Base-by-base conservation (phyloP, 148 eudicot genomes). In the Hydrangea macrophylla region DNA sequence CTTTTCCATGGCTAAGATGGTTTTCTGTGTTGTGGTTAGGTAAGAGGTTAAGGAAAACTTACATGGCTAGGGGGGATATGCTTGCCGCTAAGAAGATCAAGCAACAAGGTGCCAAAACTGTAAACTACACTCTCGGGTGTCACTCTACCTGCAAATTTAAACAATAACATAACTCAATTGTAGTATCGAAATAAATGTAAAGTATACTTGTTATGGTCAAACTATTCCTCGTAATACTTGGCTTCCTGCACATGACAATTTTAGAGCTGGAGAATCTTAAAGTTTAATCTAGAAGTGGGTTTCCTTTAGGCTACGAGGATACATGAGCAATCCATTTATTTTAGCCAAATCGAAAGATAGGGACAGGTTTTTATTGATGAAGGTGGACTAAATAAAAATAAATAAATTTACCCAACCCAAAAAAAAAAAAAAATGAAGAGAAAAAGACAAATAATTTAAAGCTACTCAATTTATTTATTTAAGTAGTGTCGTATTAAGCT, bases 51-150 rank as follows among this genome's bases (percentile, higher is more conserved):
- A 53, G 42, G 18, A 61, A n/a, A 60, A 31, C 55, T 80, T 86
- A 89, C 95, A 81, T 89, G 95, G 81, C 90, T 86, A 45, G 95
- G 95, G 9, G 94, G 94, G 75, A 88, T 88, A 68, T 88, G 94
- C 68, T 88, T 88, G 53, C 94, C 94, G 55, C 90, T 89, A 73
- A 89, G 90, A 55, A 89, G 87, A 81, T 89, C 95, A 64, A 89
- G 90, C 75, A 89, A 73, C 40, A 89, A 75, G 72, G 95, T 86
- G 69, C 95, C 95, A 59, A 89, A 89, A 81, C 95, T 89, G 80
- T 84, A 89, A 48, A 89, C 77, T 32, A 89, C 90, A 73, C 95
- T 89, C 73, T 89, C 95, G 5, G 95, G 75, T 2, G 78, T 82
- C 60, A 89, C 88, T 75, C 89, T 73, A 66, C 95, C 95, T 89